A percentile compares a stretch with the other conserved stretches of the same genome.
Conservation (phyloP, 768 basidiomycete species). For the Collybia nuda region DNA sequence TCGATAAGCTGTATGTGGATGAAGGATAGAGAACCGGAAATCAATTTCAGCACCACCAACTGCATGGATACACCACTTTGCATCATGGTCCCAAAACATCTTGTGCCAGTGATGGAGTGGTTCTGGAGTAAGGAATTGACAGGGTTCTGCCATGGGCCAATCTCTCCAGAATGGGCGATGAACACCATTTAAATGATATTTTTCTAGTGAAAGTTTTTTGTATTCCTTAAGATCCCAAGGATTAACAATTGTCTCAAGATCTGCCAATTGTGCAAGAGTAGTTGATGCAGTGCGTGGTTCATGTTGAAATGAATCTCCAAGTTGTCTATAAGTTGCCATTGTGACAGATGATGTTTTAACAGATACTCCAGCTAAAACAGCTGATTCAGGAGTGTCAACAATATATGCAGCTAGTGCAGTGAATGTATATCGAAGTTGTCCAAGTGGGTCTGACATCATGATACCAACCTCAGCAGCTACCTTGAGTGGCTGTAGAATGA, state of each 20-base stretch:
- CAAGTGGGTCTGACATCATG: constrained; percentile 26
- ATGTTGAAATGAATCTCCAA: constrained; percentile 28
- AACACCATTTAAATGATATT: constrained; percentile 25
- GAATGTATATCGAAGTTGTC: constrained; percentile 18
- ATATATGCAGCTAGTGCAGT: constrained; percentile 28
- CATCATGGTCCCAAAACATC: constrained; percentile 36
- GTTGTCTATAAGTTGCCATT: constrained; percentile 23
- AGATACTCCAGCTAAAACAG: constrained; percentile 22
- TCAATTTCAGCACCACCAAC: no score
- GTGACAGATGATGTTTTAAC: constrained; percentile 30
- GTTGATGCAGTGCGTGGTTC: constrained; percentile 14
- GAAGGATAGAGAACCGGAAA: no score
- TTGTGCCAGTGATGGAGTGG: constrained; percentile 38
- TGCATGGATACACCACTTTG: no score
- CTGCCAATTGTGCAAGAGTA: constrained; percentile 18
- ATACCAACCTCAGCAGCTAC: constrained; percentile 21
- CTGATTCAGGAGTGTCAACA: constrained; percentile 31
- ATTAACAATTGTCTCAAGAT: constrained; percentile 8
- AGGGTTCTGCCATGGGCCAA: constrained; percentile 30
- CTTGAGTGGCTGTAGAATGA: constrained; percentile 27
- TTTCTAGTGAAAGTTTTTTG: constrained; percentile 16
- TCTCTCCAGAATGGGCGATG: constrained; percentile 36
- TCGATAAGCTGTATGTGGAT: constrained; percentile 15
- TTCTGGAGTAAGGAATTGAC: constrained; percentile 31
- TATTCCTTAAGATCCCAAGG: constrained; percentile 25